Base-by-base conservation (phyloP, 148 eudicot genomes). In the Pharnaceum exiguum region DNA sequence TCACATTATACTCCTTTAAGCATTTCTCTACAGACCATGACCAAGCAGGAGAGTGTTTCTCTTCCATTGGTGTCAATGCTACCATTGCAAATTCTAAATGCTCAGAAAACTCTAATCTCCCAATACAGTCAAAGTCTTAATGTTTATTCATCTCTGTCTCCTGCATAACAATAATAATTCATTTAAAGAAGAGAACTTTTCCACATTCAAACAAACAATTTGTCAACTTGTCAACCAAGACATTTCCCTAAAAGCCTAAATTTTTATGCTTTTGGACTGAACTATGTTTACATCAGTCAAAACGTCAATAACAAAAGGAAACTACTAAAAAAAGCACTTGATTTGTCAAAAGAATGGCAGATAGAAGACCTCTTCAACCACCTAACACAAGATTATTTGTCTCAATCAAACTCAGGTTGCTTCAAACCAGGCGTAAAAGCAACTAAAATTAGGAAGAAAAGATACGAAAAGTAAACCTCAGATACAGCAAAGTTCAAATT, bases 41-140 rank as follows among this genome's bases (percentile, higher is more conserved):
- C 93, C 93, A 85, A 25, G 93, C 87, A 57, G 76, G 74, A 63
- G 80, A 75, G 38, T 71, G 55, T 33, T 70, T 66, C 32, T 80
- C 82, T 29, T 82, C 81, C 76, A 67, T 69, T 35, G 68, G 44
- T 62, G 65, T 57, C 36, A 50, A 18, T 10, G 55, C 63, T 51
- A 57, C 69, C 69, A 70, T 57, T 40, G 22, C 33, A 57, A 63
- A 24, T 29, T 52, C 40, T 46, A 49, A n/a, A n/a, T n/a, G n/a
- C n/a, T n/a, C n/a, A n/a, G n/a, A n/a, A 44, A 46, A 30, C 55
- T 37, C 31, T n/a, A 50, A 18, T 46, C 32, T 24, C 21, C 27
- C 30, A 29, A 30, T 32, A 31, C 44, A 23, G 56, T 32, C 26
- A 68, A 7, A 51, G 21, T 52, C 30, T 15, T 0, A 60, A 42